A percentile compares a stretch with the other conserved stretches of the same genome.
These are phyloP conservation scores for Diaporthe capsici DNA, from an alignment of 2,329 filamentous ascomycete species.

Conservation along the genomic window DNA sequence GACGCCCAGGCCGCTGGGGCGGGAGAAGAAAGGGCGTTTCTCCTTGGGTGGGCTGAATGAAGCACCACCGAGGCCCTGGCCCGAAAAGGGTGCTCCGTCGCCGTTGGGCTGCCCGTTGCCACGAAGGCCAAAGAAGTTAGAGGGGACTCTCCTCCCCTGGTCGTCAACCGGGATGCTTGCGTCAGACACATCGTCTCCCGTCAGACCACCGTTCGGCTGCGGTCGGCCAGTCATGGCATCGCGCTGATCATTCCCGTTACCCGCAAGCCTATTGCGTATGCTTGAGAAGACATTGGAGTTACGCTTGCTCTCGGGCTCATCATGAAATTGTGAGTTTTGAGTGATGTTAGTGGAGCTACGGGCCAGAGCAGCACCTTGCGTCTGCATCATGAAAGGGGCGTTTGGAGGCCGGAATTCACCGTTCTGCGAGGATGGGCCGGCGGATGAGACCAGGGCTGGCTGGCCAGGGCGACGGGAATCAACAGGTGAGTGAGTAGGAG, in stretches of 20 bases:
- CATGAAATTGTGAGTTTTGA: conserved; percentile 48
- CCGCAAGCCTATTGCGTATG: conserved; percentile 60
- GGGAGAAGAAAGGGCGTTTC: conserved; percentile 49
- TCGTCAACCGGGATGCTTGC: conserved; percentile 58
- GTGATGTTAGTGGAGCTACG: conserved; percentile 41
- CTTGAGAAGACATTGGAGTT: conserved; percentile 67
- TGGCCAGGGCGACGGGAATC: conserved; percentile 42
- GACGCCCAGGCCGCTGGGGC: conserved; percentile 41
- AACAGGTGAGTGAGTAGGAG: conserved; percentile 42
- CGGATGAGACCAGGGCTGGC: conserved; percentile 30
- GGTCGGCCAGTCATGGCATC: conserved; percentile 46
- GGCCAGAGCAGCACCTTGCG: conserved; percentile 29
- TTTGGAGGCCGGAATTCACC: conserved; percentile 43
- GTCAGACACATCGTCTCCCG: conserved; percentile 58
- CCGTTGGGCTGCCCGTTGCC: conserved; percentile 41
- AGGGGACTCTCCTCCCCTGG: conserved; percentile 53
- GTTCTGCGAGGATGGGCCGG: conserved; percentile 36
- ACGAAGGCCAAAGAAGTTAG: conserved; percentile 56
- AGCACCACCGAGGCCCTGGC: conserved; percentile 43
- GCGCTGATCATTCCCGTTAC: conserved; percentile 51
- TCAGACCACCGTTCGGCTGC: conserved; percentile 45
- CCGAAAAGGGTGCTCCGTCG: conserved; percentile 44
- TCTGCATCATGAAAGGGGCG: conserved; percentile 39
- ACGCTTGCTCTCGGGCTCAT: conserved; percentile 53
- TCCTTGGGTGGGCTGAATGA: conserved; percentile 43